A percentile compares a stretch with the other conserved stretches of the same genome.
These are phyloP conservation scores for Bretschneidera sinensis DNA, from an alignment of 345 rosid species.

Conservation along the genomic window DNA sequence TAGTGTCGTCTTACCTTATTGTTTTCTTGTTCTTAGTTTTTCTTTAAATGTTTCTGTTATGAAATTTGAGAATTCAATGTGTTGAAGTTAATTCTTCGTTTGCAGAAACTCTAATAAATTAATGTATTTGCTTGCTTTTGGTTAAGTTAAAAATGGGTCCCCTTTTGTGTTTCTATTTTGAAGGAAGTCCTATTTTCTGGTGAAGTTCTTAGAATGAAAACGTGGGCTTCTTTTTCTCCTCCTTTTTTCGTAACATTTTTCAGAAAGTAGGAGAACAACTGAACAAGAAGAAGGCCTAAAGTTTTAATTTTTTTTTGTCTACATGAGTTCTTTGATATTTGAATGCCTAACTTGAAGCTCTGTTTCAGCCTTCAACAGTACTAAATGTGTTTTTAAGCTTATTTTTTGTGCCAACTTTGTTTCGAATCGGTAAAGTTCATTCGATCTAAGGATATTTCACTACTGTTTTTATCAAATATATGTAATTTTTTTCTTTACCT, in stretches of 20 bases:
- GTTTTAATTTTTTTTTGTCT: neutral
- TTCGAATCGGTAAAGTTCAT: neutral
- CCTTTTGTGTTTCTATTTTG: neutral
- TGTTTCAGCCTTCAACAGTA: neutral
- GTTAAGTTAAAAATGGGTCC: neutral
- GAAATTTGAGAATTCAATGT: neutral
- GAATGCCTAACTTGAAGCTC: neutral
- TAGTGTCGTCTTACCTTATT: neutral
- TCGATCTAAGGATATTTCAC: neutral
- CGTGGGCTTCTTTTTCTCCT: neutral
- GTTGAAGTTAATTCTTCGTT: neutral
- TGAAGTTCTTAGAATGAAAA: neutral
- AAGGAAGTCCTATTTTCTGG: neutral
- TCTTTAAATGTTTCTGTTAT: neutral
- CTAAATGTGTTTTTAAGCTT: neutral
- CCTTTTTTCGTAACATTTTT: neutral
- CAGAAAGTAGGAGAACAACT: neutral
- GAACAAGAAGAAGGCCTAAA: neutral
- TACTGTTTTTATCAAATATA: neutral
- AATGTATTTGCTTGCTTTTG: constrained; percentile 2
- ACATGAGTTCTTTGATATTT: neutral
- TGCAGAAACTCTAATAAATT: constrained; percentile 5
- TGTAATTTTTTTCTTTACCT: neutral
- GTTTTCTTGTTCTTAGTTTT: neutral
- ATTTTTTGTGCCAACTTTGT: neutral